Evolutionary conservation across 371 early-diverging fungal species (phyloP), one percentile per base, ranked within the genome.

Genomic region (Mortierella sp.): DNA sequence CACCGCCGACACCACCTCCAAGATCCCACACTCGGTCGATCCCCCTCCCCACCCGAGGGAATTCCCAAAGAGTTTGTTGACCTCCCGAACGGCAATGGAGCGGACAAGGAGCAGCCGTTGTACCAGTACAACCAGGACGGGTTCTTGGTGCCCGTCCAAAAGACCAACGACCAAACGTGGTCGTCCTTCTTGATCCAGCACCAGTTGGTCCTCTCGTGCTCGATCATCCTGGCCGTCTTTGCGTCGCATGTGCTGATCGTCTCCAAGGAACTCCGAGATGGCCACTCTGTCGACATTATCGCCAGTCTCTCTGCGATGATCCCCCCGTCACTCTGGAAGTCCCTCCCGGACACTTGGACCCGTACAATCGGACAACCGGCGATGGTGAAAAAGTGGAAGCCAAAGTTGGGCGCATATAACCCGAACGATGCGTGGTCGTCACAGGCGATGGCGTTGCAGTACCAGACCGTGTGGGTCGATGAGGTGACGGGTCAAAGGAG

Each of bases 261-360:
- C 34, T 48, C 55, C 0, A 71, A 74, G 14, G 81, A 74, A 29
- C 44, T 52, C 7, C 64, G 70, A 4, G 66, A 64, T 40, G 83
- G 83, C 16, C 74, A 77, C 26, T 40, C 53, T 13, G 66, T 82
- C 16, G 83, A 82, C 44, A 69, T 75, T 72, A 58, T 82, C 29
- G 68, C 61, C 9, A 70, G 53, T 34, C 45, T 82, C 34, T 53
- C 74, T 5, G 83, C 83, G 16, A 24, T 82, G 45, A 78, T 82
- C 71, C 83, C 83, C 6, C 83, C 78, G 0, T 75, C 81, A 24
- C 44, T 80, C 39, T 80, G 81, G 81, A 34, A 66, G 24, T 48
- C 31, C 8, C n/a, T 77, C 44, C 81, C 81, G 7, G 48, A 6
- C 2, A 55, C 66, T 11, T 76, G 77, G 81, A 76, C 81, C 10